These are phyloP conservation scores for Coniochaeta sp. DNA, from an alignment of 2,329 filamentous ascomycete genomes.

Conservation along the genomic window DNA sequence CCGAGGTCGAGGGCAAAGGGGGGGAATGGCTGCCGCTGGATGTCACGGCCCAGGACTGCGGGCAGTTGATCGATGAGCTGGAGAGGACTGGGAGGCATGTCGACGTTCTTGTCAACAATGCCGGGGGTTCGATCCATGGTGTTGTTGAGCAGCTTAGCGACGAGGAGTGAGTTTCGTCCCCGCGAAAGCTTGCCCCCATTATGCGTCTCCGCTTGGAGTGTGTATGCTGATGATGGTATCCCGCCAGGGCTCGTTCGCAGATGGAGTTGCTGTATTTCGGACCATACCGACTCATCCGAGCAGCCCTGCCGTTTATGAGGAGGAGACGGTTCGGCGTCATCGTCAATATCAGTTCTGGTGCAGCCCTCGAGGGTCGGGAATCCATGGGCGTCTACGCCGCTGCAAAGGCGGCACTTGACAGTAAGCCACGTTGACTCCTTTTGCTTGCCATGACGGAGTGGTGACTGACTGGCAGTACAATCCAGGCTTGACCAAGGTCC, in stretches of 20 bases:
- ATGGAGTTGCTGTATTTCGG: conserved; percentile 42
- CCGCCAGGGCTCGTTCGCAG: conserved; percentile 18
- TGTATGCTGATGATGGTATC: too few species aligned
- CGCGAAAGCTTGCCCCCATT: too few species aligned
- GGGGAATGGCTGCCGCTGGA: conserved; percentile 37
- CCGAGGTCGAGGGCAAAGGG: conserved; percentile 30
- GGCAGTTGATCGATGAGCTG: conserved; percentile 23
- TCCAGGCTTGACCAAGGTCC: conserved; percentile 11
- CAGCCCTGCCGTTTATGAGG: conserved; percentile 35
- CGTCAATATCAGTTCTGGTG: conserved; percentile 37
- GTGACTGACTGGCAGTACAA: neutral
- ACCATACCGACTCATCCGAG: conserved; percentile 33
- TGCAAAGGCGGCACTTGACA: conserved; percentile 35
- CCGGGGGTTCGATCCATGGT: conserved; percentile 32
- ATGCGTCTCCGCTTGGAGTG: too few species aligned
- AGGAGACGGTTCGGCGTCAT: conserved; percentile 31
- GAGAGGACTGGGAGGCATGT: conserved; percentile 27
- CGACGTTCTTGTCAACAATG: conserved; percentile 47
- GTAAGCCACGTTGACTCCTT: conserved; percentile 18
- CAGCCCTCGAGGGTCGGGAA: conserved; percentile 31
- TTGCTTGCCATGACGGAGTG: neutral
- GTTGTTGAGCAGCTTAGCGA: conserved; percentile 30
- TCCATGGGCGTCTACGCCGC: conserved; percentile 36
- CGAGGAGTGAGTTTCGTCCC: conserved; percentile 26
- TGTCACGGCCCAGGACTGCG: conserved; percentile 23